Percentiles rank a stretch among this genome's conserved stretches.
Conservation (phyloP, 2,329 filamentous ascomycete genomes). For the Pseudogymnoascus sp. region DNA sequence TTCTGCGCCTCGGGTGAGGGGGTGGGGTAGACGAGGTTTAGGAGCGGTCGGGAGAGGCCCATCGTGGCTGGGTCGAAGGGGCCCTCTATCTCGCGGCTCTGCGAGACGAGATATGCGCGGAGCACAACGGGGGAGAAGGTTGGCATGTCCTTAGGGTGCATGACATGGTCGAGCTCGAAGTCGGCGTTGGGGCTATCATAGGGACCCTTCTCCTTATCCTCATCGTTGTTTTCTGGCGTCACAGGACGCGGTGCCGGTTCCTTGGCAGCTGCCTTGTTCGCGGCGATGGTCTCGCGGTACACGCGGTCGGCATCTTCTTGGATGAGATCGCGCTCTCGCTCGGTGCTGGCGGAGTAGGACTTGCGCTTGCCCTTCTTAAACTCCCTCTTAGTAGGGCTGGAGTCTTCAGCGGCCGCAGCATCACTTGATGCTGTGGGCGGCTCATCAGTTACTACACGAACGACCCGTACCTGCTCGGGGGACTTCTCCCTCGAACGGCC, state of each 20-base stretch:
- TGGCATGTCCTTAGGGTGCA: conserved; percentile 43
- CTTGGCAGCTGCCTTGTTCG: conserved; percentile 40
- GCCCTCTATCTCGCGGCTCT: conserved; percentile 21
- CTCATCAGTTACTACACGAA: background rate
- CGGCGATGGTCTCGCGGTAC: conserved; percentile 47
- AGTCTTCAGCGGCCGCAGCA: background rate
- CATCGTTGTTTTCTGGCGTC: conserved; percentile 37
- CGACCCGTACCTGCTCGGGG: background rate
- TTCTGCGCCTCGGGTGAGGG: conserved; percentile 39
- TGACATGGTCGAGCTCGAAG: conserved; percentile 50
- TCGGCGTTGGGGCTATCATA: conserved; percentile 56
- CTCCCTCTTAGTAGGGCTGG: background rate
- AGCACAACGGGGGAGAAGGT: conserved; percentile 23
- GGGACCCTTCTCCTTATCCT: conserved; percentile 35
- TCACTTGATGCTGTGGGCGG: background rate
- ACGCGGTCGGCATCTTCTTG: conserved; percentile 49
- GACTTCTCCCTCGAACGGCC: background rate
- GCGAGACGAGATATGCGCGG: conserved; percentile 13
- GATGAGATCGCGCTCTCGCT: conserved; percentile 33
- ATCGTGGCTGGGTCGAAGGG: conserved; percentile 14
- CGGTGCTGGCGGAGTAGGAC: conserved; percentile 13
- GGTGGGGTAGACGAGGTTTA: conserved; percentile 54
- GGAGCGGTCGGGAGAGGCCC: conserved; percentile 35
- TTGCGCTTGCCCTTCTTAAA: conserved; percentile 12
- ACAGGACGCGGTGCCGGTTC: conserved; percentile 39